phyloP scores from a whole-genome alignment of 2,329 filamentous ascomycete genomes.

The Colletotrichum gigasporum region DNA sequence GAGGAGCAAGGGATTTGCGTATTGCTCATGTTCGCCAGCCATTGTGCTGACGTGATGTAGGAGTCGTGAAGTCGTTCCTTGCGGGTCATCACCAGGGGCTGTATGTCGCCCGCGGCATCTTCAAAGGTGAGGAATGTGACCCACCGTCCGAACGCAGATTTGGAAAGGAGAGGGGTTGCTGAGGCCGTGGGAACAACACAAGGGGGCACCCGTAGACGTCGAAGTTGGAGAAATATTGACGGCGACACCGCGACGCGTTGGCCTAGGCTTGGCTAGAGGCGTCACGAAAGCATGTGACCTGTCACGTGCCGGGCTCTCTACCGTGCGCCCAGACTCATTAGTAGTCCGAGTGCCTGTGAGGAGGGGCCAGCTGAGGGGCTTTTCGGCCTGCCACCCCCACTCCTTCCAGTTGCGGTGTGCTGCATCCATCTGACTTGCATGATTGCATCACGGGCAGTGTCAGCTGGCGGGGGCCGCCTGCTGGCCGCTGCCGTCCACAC shows the following conservation, averaged over 20 bases:
- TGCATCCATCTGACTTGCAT: slow-evolving; percentile 31
- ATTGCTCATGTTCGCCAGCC: slow-evolving; percentile 49
- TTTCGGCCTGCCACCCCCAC: slow-evolving; percentile 6
- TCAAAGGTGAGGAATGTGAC: neutral
- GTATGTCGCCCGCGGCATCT: neutral
- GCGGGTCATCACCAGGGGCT: neutral
- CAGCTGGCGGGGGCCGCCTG: slow-evolving; percentile 19
- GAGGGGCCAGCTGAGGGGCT: slow-evolving; percentile 15
- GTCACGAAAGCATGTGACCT: neutral
- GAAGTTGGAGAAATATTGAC: neutral
- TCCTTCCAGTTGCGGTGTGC: slow-evolving; percentile 28
- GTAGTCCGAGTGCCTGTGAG: neutral
- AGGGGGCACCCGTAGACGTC: no score
- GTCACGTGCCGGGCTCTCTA: neutral
- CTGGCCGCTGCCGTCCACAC: neutral
- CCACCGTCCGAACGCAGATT: neutral
- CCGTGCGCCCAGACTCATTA: no score
- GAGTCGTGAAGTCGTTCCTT: slow-evolving; percentile 30
- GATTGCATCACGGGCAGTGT: slow-evolving; percentile 31
- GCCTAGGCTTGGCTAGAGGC: neutral
- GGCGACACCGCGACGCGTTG: neutral
- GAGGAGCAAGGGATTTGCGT: slow-evolving; percentile 76
- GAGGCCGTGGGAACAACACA: no score
- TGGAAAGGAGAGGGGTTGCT: neutral
- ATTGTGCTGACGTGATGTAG: slow-evolving; percentile 36